Base-by-base conservation (phyloP, 2,329 filamentous ascomycete genomes). In the Chalaropsis ovoidea region DNA sequence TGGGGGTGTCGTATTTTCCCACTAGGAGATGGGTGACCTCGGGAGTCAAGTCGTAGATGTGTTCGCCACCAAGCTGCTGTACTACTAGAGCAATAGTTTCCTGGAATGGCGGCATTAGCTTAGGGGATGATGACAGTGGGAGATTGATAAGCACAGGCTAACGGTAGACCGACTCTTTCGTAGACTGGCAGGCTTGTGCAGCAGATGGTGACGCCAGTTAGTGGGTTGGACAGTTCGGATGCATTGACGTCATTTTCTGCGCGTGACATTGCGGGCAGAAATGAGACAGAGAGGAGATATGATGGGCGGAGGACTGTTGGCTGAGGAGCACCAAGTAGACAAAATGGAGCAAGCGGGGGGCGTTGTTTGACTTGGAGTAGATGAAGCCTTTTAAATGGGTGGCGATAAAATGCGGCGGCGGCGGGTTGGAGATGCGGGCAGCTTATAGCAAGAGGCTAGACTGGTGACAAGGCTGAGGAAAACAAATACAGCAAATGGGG, bases 1-100 rank as follows among this genome's bases (percentile, higher is more conserved):
- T 99, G 62, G 88, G 85, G 0, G 93, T 97, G 73, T 93, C 84
- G 71, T 90, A 88, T 71, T 89, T 86, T 74, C 92, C 94, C 68
- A 96, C 90, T 69, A 99, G 83, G 60, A 99, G 85, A 77, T 99
- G 94, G 4, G 94, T 97, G 61, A 95, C 90, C 74, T 96, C 90
- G 66, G 89, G 89, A n/a, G 92, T 97, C 56, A 99, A 84, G 74
- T 99, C 92, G 75, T 91, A 88, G 71, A 89, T 91, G 80, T 95
- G 89, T 68, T 82, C 76, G 62, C 92, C 94, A 69, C 94, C 94
- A 79, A 99, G 90, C 73, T 96, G 85, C 69, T 80, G 76, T 19
- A 89, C 88, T 68, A 85, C 83, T 61, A 80, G 76, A 17, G 82
- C 83, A 61, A 90, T 80, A 64, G 84, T 78, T 54, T 77, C 76